Evolutionary conservation across 768 basidiomycete genomes (phyloP).

Genomic region (Lactifluus pinguis): DNA sequence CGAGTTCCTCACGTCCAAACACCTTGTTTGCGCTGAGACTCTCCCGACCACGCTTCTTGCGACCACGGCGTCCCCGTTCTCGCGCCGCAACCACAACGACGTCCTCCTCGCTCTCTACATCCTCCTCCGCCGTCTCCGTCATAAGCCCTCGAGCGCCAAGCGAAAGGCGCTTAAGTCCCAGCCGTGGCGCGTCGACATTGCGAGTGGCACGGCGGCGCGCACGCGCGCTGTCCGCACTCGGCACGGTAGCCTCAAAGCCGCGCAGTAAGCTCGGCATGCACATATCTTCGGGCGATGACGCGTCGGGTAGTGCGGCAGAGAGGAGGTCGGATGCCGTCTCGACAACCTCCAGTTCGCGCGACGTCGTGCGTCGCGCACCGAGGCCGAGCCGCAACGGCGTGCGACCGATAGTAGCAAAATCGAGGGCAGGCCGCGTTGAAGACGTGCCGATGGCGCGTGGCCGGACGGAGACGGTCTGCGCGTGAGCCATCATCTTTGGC

Average conservation of each 20-base stretch:
- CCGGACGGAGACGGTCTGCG: constrained; percentile 57
- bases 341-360: constrained; percentile 74
- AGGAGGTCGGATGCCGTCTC: constrained; percentile 77
- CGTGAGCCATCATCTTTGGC: constrained; percentile 66
- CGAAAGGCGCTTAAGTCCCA: constrained; percentile 75
- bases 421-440: constrained; percentile 34
- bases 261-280: constrained; percentile 73
- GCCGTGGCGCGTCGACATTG: constrained; percentile 62
- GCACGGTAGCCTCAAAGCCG: constrained; percentile 93
- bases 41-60: constrained; percentile 43
- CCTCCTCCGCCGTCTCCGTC: constrained; percentile 38
- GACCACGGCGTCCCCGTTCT: constrained; percentile 35
- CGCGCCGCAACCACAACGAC: constrained; percentile 45
- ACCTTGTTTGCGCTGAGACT: constrained; percentile 61
- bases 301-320: constrained; percentile 61
- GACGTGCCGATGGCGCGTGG: constrained; percentile 30
- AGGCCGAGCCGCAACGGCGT: constrained; percentile 64
- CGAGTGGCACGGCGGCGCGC: constrained; percentile 70
- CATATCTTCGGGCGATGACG: constrained; percentile 55
- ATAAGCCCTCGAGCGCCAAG: constrained; percentile 71
- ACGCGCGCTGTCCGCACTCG: constrained; percentile 74
- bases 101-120: constrained; percentile 67
- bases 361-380: constrained; percentile 60
- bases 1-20: constrained; percentile 77
- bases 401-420: constrained; percentile 74